These are phyloP conservation scores for Botrytis deweyae DNA, from an alignment of 2,329 filamentous ascomycete genomes.

Conservation along the genomic window DNA sequence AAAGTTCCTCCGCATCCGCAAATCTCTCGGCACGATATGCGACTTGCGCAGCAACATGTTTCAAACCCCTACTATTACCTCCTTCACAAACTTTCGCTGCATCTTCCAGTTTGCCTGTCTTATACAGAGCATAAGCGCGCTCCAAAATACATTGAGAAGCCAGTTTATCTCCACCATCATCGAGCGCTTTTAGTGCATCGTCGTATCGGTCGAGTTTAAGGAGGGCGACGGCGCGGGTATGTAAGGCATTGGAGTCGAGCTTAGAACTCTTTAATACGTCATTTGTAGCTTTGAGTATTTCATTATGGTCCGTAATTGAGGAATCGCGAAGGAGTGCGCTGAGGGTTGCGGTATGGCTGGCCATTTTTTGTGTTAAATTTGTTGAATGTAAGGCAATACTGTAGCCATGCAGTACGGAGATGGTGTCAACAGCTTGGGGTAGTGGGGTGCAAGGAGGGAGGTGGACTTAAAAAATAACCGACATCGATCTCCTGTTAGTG, in stretches of 20 bases:
- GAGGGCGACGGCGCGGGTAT: slow-evolving; percentile 70
- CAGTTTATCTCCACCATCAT: slow-evolving; percentile 60
- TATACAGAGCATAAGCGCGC: slow-evolving; percentile 81
- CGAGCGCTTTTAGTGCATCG: slow-evolving; percentile 69
- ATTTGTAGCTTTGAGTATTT: slow-evolving; percentile 65
- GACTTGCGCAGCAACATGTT: slow-evolving; percentile 62
- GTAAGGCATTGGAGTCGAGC: slow-evolving; percentile 56
- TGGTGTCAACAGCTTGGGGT: slow-evolving; percentile 21
- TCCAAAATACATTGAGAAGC: slow-evolving; percentile 64
- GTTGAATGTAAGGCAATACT: background rate
- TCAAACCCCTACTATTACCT: slow-evolving; percentile 33
- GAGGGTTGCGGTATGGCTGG: slow-evolving; percentile 37
- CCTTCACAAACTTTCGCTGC: slow-evolving; percentile 46
- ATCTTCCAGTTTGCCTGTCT: slow-evolving; percentile 66
- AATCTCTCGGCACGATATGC: slow-evolving; percentile 77
- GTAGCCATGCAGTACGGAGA: slow-evolving; percentile 18
- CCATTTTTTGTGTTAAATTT: background rate
- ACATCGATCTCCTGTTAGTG: background rate
- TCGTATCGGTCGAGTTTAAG: slow-evolving; percentile 81
- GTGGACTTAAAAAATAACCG: slow-evolving; percentile 15
- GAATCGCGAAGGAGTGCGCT: slow-evolving; percentile 48
- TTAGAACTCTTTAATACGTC: slow-evolving; percentile 62
- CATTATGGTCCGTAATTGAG: slow-evolving; percentile 68
- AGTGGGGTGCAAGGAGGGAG: slow-evolving; percentile 16
- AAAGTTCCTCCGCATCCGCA: slow-evolving; percentile 61